Evolutionary conservation across 2,329 filamentous ascomycete genomes (phyloP).

Genomic region (Sporothrix luriei): DNA sequence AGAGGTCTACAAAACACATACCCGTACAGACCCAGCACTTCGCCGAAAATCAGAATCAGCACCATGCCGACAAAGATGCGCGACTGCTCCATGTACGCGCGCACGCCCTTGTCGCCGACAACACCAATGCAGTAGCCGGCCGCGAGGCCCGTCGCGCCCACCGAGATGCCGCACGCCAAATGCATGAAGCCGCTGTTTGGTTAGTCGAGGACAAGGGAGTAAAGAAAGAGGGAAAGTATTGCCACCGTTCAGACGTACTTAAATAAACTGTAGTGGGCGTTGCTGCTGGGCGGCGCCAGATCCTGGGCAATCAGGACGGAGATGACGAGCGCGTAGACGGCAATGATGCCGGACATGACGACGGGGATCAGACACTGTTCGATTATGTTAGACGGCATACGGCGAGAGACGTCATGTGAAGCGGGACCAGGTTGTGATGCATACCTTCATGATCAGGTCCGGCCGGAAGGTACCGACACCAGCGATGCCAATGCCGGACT

Average conservation of each 20-base stretch:
- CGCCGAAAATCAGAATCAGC: conserved; percentile 95
- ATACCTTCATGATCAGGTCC: conserved; percentile 88
- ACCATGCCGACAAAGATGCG: conserved; percentile 99
- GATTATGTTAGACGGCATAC: neutral
- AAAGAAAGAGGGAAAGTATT: neutral
- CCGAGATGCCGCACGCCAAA: conserved; percentile 83
- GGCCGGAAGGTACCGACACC: conserved; percentile 83
- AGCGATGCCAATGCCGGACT: conserved; percentile 84
- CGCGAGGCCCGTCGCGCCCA: conserved; percentile 88
- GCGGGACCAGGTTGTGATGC: conserved; percentile 30
- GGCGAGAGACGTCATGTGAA: neutral
- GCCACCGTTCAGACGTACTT: conserved; percentile 55
- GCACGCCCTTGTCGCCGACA: conserved; percentile 90
- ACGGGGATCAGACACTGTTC: conserved; percentile 77
- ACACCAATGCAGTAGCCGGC: conserved; percentile 96
- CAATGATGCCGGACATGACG: conserved; percentile 99
- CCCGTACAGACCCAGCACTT: conserved; percentile 96
- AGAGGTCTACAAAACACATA: conserved; percentile 43
- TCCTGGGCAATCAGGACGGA: conserved; percentile 94
- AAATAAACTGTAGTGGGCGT: conserved; percentile 77
- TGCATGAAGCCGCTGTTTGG: conserved; percentile 80
- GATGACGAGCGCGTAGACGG: conserved; percentile 96
- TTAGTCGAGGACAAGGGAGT: conserved; percentile 33
- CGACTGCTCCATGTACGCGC: conserved; percentile 94
- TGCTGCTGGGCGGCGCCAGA: conserved; percentile 68